phyloP scores from a whole-genome alignment of 2,329 filamentous ascomycete genomes.

The Trichophyton rubrum region DNA sequence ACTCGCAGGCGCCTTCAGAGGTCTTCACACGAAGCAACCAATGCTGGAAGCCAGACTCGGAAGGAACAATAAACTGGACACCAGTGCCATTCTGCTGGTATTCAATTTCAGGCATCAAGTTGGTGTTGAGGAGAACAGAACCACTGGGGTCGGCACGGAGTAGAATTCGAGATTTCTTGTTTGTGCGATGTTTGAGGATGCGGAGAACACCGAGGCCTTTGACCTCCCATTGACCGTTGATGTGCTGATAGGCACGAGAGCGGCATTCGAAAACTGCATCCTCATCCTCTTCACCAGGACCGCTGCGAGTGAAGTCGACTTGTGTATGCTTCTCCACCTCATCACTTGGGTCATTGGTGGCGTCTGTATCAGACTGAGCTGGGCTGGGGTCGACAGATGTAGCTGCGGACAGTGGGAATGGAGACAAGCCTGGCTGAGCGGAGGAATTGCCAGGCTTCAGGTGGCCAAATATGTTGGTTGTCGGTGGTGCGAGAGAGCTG shows the following conservation, averaged over 20 bases:
- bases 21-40: constrained; percentile 63
- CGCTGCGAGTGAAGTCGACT: constrained; percentile 54
- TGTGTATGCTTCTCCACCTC: constrained; percentile 52
- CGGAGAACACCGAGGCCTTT: constrained; percentile 61
- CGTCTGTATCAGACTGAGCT: constrained; percentile 28
- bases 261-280: constrained; percentile 56
- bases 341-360: constrained; percentile 32
- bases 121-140: constrained; percentile 59
- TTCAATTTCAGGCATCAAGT: constrained; percentile 46
- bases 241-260: constrained; percentile 55
- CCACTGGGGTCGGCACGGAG: constrained; percentile 65
- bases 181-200: constrained; percentile 60
- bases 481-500: not conserved
- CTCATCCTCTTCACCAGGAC: constrained; percentile 61
- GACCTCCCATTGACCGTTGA: constrained; percentile 48
- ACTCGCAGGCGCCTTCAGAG: constrained; percentile 37
- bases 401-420: constrained; percentile 16
- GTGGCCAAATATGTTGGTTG: constrained; percentile 7
- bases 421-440: not conserved
- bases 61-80: constrained; percentile 35
- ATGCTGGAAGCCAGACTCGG: constrained; percentile 51
- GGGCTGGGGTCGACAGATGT: constrained; percentile 33
- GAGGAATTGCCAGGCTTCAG: not conserved
- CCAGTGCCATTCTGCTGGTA: constrained; percentile 47
- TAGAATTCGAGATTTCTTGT: constrained; percentile 53